Evolutionary conservation across 2,329 filamentous ascomycete species (phyloP).

Genomic region (Hymenoscyphus fraxineus): DNA sequence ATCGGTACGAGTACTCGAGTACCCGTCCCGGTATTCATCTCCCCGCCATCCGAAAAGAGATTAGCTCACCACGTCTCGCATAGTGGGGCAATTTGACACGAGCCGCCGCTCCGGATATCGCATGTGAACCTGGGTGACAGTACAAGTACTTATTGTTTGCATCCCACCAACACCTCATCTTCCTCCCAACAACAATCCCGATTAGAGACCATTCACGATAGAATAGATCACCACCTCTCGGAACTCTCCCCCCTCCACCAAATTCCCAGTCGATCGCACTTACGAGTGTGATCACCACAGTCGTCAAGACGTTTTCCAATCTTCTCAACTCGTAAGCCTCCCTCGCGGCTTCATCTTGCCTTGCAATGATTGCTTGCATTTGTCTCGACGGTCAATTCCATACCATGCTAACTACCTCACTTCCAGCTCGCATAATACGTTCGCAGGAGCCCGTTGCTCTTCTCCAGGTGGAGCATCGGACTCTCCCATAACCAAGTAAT

Average conservation of each 20-base stretch:
- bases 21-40: too few species aligned
- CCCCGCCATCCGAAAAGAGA: neutral
- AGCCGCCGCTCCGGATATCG: constrained; percentile 2
- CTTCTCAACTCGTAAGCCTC: constrained; percentile 85
- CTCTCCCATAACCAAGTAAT: constrained; percentile 57
- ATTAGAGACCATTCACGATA: neutral
- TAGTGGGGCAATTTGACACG: neutral
- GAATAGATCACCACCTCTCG: neutral
- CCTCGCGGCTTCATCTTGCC: neutral
- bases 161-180: constrained; percentile 9
- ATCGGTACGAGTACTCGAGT: neutral
- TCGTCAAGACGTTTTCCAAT: constrained; percentile 98
- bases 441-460: constrained; percentile 93
- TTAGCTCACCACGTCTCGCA: neutral
- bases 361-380: neutral
- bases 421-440: constrained; percentile 83
- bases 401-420: constrained; percentile 14
- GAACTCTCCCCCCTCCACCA: constrained; percentile 9
- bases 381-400: neutral
- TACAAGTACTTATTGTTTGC: constrained; percentile 4
- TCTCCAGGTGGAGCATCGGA: constrained; percentile 79
- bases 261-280: constrained; percentile 29
- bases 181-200: constrained; percentile 10
- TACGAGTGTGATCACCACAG: constrained; percentile 39
- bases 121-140: neutral